Evolutionary conservation across 23 red algal species (phyloP).

Genomic region (Rhodosorus marinus): DNA sequence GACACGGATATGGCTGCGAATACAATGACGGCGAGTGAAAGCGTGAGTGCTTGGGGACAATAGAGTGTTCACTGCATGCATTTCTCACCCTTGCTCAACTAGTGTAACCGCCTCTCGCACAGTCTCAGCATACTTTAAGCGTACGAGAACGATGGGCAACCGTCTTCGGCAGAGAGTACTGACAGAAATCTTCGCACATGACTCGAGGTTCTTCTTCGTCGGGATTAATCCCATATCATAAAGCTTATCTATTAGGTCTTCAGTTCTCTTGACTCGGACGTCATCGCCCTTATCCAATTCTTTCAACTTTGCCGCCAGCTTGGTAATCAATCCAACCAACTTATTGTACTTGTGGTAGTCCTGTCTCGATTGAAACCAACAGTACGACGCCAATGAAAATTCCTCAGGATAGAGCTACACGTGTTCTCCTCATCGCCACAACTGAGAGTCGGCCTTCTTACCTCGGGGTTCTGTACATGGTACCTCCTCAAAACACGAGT

Average conservation of each 20-base stretch:
- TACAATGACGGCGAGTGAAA: too few relatives aligned
- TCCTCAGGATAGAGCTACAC: not conserved
- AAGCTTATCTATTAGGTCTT: constrained; percentile 61
- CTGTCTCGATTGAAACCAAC: too few relatives aligned
- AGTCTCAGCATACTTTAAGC: constrained; percentile 84
- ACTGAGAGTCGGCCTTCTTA: not conserved
- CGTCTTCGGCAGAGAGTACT: constrained; percentile 77
- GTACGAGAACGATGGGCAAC: constrained; percentile 74
- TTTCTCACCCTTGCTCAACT: constrained; percentile 88
- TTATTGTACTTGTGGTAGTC: constrained; percentile 84
- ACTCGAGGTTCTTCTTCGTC: constrained; percentile 32
- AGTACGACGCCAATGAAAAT: not conserved
- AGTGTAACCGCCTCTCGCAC: constrained; percentile 47
- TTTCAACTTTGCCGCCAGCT: constrained; percentile 36
- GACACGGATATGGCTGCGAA: constrained; percentile 81
- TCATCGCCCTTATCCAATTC: constrained; percentile 29
- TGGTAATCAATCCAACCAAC: constrained; percentile 52
- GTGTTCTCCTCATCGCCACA: not conserved
- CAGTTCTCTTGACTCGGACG: constrained; percentile 42
- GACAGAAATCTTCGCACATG: constrained; percentile 53
- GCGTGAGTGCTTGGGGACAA: not conserved
- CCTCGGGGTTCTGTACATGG: constrained; percentile 52
- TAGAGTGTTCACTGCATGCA: not conserved
- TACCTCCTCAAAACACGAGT: constrained; percentile 59
- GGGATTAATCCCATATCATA: constrained; percentile 83